Evolutionary conservation across 495 filamentous ascomycete species (phyloP).

Genomic region (Tuber calosporum): DNA sequence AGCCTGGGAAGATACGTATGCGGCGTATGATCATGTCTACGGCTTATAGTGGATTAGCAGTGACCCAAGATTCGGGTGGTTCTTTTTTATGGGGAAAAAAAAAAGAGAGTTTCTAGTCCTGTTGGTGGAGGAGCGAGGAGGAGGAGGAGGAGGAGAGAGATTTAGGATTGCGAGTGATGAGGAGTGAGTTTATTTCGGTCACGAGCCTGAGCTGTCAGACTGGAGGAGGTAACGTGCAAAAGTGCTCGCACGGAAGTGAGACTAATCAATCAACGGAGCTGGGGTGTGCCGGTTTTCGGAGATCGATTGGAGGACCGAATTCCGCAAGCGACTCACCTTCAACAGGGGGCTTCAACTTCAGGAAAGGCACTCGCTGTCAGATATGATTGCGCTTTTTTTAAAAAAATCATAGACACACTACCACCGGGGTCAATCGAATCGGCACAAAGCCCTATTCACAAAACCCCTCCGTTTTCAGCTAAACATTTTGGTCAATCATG

Average conservation of each 20-base stretch:
- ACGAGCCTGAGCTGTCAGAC: background rate
- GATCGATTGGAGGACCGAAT: background rate
- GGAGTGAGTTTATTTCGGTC: background rate
- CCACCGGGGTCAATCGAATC: background rate
- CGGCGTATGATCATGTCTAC: background rate
- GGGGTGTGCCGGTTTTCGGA: background rate
- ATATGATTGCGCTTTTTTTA: background rate
- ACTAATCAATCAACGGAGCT: no score
- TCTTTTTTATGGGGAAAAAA: background rate
- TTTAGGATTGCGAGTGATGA: background rate
- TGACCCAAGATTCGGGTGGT: background rate
- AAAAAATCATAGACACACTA: background rate
- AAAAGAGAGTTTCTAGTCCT: background rate
- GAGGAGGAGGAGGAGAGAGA: background rate
- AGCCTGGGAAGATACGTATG: background rate
- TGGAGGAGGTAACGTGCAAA: background rate
- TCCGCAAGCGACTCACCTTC: background rate
- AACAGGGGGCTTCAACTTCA: background rate
- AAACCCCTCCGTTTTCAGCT: background rate
- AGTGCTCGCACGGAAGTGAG: background rate
- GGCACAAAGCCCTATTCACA: conserved; percentile 3
- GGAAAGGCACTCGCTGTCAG: background rate
- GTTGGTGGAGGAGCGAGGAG: background rate
- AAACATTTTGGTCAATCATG: background rate
- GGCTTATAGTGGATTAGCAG: background rate